These are phyloP conservation scores for Nicotiana undulata DNA, from an alignment of 257 asterid species.

Conservation along the genomic window DNA sequence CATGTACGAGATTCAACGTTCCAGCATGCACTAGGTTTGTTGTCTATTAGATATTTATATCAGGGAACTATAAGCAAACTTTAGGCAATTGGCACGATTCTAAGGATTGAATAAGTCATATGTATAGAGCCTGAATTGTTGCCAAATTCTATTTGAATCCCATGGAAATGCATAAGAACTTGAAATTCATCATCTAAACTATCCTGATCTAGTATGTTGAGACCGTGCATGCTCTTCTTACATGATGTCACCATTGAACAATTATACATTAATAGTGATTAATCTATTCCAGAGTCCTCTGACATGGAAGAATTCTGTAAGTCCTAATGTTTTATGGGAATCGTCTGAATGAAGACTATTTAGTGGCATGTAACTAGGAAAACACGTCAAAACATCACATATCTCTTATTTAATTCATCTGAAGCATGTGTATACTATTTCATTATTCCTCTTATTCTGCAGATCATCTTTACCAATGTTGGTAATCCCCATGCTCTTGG, in stretches of 20 bases:
- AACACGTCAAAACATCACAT: background rate
- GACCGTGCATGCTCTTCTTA: background rate
- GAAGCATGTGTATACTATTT: background rate
- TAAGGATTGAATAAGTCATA: background rate
- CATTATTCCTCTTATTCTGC: conserved; percentile 11
- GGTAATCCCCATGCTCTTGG: conserved; percentile 98
- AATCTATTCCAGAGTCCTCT: background rate
- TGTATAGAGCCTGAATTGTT: background rate
- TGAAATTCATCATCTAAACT: background rate
- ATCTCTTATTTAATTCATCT: background rate
- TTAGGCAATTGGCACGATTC: background rate
- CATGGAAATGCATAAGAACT: background rate
- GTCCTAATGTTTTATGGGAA: background rate
- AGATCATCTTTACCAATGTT: conserved; percentile 90
- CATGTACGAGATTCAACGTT: background rate
- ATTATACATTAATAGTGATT: background rate
- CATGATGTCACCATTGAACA: background rate
- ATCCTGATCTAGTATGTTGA: background rate
- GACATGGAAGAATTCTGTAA: background rate
- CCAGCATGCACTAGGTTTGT: background rate
- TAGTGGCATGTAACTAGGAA: background rate
- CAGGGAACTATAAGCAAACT: background rate
- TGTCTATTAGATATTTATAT: background rate
- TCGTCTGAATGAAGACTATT: background rate
- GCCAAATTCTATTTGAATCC: background rate